phyloP scores from a whole-genome alignment of 2,329 filamentous ascomycete species.

The Aureobasidium sp. region DNA sequence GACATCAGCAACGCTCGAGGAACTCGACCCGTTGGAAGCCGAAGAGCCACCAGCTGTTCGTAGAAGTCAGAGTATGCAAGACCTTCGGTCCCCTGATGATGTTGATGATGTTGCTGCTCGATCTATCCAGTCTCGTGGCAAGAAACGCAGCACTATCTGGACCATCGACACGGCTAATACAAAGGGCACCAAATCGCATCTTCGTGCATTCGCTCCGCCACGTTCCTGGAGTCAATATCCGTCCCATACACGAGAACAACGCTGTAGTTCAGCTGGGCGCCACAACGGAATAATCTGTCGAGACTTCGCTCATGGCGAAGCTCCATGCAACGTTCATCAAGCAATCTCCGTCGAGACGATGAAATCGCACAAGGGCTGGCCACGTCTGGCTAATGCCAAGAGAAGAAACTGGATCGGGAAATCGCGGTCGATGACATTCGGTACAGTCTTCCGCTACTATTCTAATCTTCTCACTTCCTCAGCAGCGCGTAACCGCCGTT shows the following conservation, averaged over 20 bases:
- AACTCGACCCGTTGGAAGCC: conserved; percentile 20
- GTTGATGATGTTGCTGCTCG: neutral
- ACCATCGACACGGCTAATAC: neutral
- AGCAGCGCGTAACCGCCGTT: conserved; percentile 40
- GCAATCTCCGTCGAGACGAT: neutral
- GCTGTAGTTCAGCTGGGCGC: conserved; percentile 34
- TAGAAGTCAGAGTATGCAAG: conserved; percentile 13
- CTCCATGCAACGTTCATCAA: neutral
- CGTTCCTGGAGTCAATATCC: conserved; percentile 41
- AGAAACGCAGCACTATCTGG: conserved; percentile 5
- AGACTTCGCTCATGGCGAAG: conserved; percentile 31
- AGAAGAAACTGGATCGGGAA: conserved; percentile 10
- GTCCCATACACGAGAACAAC: conserved; percentile 38
- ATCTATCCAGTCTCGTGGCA: neutral
- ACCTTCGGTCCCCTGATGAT: neutral
- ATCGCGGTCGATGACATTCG: conserved; percentile 15
- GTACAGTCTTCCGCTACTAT: conserved; percentile 38
- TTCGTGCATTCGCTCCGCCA: conserved; percentile 22
- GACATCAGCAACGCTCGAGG: conserved; percentile 5
- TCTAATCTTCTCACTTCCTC: conserved; percentile 37
- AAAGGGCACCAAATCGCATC: neutral
- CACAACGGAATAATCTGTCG: conserved; percentile 34
- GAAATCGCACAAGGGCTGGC: neutral
- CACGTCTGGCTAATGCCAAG: conserved; percentile 3
- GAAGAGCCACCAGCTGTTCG: neutral